phyloP scores from a whole-genome alignment of 176 grass and related monocot species.

The Cenchrus americanus region DNA sequence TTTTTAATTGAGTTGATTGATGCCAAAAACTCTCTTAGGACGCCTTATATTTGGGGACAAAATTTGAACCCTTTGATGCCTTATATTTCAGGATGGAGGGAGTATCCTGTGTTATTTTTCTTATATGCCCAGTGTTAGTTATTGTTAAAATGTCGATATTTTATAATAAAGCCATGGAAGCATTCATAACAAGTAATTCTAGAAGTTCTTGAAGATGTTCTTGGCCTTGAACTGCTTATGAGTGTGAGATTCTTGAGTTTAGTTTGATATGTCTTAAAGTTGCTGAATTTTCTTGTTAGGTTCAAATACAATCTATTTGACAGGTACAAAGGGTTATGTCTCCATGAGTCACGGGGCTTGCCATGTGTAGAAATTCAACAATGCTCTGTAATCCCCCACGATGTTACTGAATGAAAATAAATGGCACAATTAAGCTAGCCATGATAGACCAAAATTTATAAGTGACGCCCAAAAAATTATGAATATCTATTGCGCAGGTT shows the following conservation, averaged over 20 bases:
- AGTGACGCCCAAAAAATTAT: not conserved
- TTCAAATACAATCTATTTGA: not conserved
- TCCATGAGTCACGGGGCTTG: not conserved
- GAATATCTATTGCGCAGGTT: not conserved
- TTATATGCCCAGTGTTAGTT: not conserved
- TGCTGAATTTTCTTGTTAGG: not conserved
- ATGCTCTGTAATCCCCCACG: not conserved
- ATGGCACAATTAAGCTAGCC: not conserved
- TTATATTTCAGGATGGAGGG: too few relatives aligned
- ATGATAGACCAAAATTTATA: not conserved
- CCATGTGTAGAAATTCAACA: not conserved
- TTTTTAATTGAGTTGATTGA: too few relatives aligned
- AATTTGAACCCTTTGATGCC: too few relatives aligned
- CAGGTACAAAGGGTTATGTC: not conserved
- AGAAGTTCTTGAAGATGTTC: not conserved
- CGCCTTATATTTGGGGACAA: too few relatives aligned
- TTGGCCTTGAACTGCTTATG: not conserved
- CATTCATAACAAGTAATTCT: not conserved
- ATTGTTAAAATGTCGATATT: not conserved
- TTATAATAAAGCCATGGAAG: not conserved
- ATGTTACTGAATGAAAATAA: conserved; percentile 6
- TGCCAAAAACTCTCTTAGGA: too few relatives aligned
- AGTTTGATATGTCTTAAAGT: not conserved
- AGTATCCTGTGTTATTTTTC: not conserved
- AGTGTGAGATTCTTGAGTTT: not conserved